Evolutionary conservation across 78 protist genomes (phyloP).

Genomic region (Dictyostelium purpureum): DNA sequence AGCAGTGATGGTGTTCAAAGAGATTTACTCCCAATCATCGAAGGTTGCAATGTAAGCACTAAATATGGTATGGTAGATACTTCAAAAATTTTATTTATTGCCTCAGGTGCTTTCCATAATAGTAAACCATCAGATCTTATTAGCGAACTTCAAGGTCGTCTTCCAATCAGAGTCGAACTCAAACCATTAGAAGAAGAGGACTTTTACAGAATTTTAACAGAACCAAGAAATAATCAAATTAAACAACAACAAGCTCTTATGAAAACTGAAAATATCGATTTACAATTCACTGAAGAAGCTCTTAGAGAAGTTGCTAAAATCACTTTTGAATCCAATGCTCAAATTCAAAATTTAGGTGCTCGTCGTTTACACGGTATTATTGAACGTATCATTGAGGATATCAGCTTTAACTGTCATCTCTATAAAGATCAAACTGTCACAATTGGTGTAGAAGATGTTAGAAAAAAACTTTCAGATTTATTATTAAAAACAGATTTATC

Average conservation of each 20-base stretch:
- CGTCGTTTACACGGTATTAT: slow-evolving; percentile 90
- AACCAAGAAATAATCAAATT: slow-evolving; percentile 91
- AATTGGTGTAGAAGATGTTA: slow-evolving; percentile 7
- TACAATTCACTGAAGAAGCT: slow-evolving; percentile 89
- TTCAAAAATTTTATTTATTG: slow-evolving; percentile 92
- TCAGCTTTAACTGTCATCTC: slow-evolving; percentile 79
- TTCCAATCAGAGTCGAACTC: slow-evolving; percentile 94
- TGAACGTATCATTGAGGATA: slow-evolving; percentile 88
- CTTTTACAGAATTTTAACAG: slow-evolving; percentile 88
- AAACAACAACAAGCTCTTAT: slow-evolving; percentile 89
- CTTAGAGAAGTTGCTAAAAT: slow-evolving; percentile 82
- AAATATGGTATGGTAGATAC: slow-evolving; percentile 93
- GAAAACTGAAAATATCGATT: slow-evolving; percentile 82
- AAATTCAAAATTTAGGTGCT: slow-evolving; percentile 94
- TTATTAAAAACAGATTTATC: slow-evolving; percentile 61
- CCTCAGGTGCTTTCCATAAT: slow-evolving; percentile 92
- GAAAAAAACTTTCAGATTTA: slow-evolving; percentile 35
- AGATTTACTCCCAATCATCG: slow-evolving; percentile 95
- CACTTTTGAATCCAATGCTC: slow-evolving; percentile 86
- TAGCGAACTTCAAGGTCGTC: slow-evolving; percentile 92
- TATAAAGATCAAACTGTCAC: slow-evolving; percentile 53
- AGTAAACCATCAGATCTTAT: slow-evolving; percentile 82
- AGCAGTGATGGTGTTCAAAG: slow-evolving; percentile 96
- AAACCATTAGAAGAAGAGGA: slow-evolving; percentile 88
- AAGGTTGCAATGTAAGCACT: slow-evolving; percentile 91